Base-by-base conservation (phyloP, 2,329 filamentous ascomycete species). In the Ascochyta koolunga region DNA sequence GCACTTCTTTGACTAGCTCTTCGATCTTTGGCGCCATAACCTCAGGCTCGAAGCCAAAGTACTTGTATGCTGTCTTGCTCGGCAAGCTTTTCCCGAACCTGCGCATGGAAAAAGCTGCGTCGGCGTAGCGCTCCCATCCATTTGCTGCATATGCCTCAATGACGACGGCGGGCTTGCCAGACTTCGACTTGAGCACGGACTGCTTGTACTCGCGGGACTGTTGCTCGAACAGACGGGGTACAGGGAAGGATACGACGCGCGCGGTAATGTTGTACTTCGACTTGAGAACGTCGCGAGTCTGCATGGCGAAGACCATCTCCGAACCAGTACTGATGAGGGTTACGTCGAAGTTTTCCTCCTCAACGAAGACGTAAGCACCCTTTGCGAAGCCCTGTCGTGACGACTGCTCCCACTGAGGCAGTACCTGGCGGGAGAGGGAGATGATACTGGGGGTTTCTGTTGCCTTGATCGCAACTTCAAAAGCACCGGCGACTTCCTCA, bases 121-220 rank as follows among this genome's bases (percentile, higher is more conserved):
- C 79, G 0, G 82, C 82, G 62, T 85, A 86, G 13, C 83, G 69
- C 70, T 84, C 83, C 83, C 83, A 86, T 1, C 82, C 81, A 56
- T 80, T 79, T 4, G 78, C 73, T 1, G 79, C 77, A 62, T 85
- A 86, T 1, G 83, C 80, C 66, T 87, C 85, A 39, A 86, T 80
- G 4, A 85, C 80, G 16, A 87, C 81, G 1, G 75, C 68, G 0
- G 80, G 80, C 0, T 75, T 72, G 37, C 76, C 76, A 1, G 54
- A 60, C 59, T 73, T 69, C 15, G 74, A 69, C 35, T 70, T 69
- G 21, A 85, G 70, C 0, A 80, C 76, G 1, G 73, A 56, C 1
- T 77, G 73, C 61, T 73, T 76, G 61, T 82, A 81, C 35, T 76
- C 70, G 9, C 70, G 50, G 0, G 67, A 55, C 59, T 82, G 79